These are phyloP conservation scores for Ophiostoma himal-ulmi DNA, from an alignment of 2,329 filamentous ascomycete genomes.

Conservation along the genomic window DNA sequence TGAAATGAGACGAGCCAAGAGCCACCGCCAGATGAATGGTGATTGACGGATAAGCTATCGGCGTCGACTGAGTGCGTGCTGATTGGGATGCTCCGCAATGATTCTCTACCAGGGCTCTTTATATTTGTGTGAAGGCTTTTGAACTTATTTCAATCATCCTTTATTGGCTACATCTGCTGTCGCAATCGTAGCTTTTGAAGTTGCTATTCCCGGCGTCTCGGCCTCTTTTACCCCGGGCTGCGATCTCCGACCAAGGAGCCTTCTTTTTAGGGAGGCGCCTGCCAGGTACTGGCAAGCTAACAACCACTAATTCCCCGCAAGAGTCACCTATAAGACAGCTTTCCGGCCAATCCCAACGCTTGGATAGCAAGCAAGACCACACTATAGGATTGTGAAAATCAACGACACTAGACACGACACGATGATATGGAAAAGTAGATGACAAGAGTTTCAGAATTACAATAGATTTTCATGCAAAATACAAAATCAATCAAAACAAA, in stretches of 20 bases:
- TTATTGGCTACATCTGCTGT: background rate
- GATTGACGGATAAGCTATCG: background rate
- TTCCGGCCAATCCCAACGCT: conserved; percentile 2
- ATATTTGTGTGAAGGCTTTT: too few relatives aligned
- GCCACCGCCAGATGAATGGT: background rate
- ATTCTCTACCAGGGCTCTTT: too few relatives aligned
- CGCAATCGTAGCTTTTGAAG: background rate
- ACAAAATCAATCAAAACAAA: background rate
- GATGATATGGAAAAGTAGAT: background rate
- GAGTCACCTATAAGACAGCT: background rate
- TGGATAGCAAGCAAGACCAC: conserved; percentile 2
- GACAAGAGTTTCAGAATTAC: background rate
- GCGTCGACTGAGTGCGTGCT: background rate
- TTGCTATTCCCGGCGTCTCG: background rate
- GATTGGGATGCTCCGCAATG: background rate
- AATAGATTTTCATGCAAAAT: background rate
- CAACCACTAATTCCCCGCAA: background rate
- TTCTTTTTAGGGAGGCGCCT: background rate
- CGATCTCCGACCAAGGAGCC: background rate
- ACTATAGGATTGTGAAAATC: background rate
- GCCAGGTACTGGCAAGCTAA: background rate
- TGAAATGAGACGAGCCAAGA: background rate
- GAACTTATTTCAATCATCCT: background rate
- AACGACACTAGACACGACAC: background rate
- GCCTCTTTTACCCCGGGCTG: background rate